A percentile compares a stretch with the other conserved stretches of the same genome.
Evolutionary conservation across 2,329 filamentous ascomycete genomes (phyloP).

Genomic region (Lasiodiplodia theobromae): DNA sequence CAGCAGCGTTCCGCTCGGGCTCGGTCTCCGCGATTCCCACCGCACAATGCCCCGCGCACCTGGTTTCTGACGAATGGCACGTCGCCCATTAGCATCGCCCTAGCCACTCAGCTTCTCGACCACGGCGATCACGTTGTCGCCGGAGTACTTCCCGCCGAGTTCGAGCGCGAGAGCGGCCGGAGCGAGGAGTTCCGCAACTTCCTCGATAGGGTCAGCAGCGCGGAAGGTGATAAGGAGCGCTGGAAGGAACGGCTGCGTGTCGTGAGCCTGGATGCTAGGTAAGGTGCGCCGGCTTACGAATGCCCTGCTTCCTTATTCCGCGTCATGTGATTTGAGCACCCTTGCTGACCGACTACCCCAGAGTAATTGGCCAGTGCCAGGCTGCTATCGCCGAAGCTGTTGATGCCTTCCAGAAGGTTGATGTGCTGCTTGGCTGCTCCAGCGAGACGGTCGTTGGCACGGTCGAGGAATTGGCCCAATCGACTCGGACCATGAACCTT

Average conservation of each 20-base stretch:
- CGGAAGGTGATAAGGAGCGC: slow-evolving; percentile 68
- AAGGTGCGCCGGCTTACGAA: slow-evolving; percentile 32
- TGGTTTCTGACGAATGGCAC: slow-evolving; percentile 92
- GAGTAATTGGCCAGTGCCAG: slow-evolving; percentile 74
- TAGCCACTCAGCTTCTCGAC: slow-evolving; percentile 81
- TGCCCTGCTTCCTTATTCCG: neutral
- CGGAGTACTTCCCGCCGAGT: slow-evolving; percentile 79
- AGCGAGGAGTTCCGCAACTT: slow-evolving; percentile 82
- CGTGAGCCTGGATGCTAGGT: slow-evolving; percentile 65
- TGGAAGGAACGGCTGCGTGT: slow-evolving; percentile 80
- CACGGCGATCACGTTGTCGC: slow-evolving; percentile 92
- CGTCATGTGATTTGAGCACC: slow-evolving; percentile 6
- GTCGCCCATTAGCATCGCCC: slow-evolving; percentile 82
- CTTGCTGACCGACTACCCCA: slow-evolving; percentile 37
- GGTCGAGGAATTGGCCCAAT: slow-evolving; percentile 86
- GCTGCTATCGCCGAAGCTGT: slow-evolving; percentile 88
- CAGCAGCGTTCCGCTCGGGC: slow-evolving; percentile 43
- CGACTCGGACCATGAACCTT: slow-evolving; percentile 74
- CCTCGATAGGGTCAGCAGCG: slow-evolving; percentile 63
- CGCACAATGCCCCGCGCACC: slow-evolving; percentile 74
- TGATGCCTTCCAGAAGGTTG: slow-evolving; percentile 81
- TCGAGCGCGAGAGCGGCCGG: slow-evolving; percentile 72
- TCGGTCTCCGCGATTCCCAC: slow-evolving; percentile 61
- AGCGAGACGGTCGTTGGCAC: slow-evolving; percentile 89
- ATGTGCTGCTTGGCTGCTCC: slow-evolving; percentile 89